phyloP scores from a whole-genome alignment of 1,139 yeast genomes.

The Yamadazyma triangularis region DNA sequence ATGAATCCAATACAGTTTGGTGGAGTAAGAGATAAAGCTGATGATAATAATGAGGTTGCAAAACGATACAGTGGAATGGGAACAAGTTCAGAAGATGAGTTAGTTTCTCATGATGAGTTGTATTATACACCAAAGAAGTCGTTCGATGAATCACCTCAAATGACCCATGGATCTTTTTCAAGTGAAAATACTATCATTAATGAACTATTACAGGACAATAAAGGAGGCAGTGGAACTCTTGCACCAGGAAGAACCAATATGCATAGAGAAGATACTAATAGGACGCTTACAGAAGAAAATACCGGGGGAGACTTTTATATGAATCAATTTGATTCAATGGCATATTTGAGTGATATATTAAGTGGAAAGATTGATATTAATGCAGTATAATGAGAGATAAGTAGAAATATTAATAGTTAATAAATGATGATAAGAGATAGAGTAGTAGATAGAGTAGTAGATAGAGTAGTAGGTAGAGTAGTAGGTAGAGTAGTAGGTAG shows the following conservation, averaged over 20 bases:
- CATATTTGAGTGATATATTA: conserved; percentile 30
- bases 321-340: conserved; percentile 26
- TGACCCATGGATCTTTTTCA: conserved; percentile 18
- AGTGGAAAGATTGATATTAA: conserved; percentile 20
- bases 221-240: too few relatives aligned
- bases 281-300: conserved; percentile 5
- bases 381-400: background rate
- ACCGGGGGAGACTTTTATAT: conserved; percentile 5
- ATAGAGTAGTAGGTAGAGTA: too few relatives aligned
- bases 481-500: too few relatives aligned
- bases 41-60: conserved; percentile 10
- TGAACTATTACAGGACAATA: conserved; percentile 11
- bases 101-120: conserved; percentile 28
- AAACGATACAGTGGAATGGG: conserved; percentile 9
- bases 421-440: too few relatives aligned
- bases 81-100: conserved; percentile 25
- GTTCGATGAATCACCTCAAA: conserved; percentile 2
- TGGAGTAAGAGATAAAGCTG: conserved; percentile 1
- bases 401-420: too few relatives aligned
- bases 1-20: too few relatives aligned
- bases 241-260: background rate
- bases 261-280: conserved; percentile 5
- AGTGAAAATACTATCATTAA: conserved; percentile 33
- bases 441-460: too few relatives aligned
- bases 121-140: conserved; percentile 4